A percentile compares a stretch with the other conserved stretches of the same genome.
Evolutionary conservation across 169 alveolate species (phyloP).

Genomic region (Plasmodium vivax): DNA sequence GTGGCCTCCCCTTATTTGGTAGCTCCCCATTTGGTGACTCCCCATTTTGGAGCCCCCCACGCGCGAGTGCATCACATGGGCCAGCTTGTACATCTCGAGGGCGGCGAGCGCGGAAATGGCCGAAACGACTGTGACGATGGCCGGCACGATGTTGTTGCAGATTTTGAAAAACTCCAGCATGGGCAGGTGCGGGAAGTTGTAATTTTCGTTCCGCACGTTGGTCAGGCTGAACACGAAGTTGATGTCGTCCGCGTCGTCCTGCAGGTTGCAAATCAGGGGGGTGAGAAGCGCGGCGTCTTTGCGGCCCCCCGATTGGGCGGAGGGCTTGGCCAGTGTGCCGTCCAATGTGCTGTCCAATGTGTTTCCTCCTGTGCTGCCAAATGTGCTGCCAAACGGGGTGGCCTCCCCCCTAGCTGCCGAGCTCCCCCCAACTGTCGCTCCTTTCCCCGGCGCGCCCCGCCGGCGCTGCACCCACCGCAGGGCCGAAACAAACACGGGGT

Average conservation of each 20-base stretch:
- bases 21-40: neutral
- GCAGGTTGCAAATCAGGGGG: slow-evolving; percentile 34
- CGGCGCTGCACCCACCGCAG: slow-evolving; percentile 26
- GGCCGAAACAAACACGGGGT: slow-evolving; percentile 28
- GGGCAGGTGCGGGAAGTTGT: slow-evolving; percentile 11
- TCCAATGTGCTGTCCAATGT: too few relatives aligned
- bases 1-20: neutral
- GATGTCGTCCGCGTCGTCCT: slow-evolving; percentile 26
- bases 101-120: slow-evolving; percentile 36
- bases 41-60: neutral
- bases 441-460: neutral
- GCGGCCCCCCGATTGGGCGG: neutral
- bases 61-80: neutral
- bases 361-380: too few relatives aligned
- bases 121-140: slow-evolving; percentile 52
- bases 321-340: too few relatives aligned
- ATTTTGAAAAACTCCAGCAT: slow-evolving; percentile 43
- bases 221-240: slow-evolving; percentile 54
- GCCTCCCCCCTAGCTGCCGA: too few relatives aligned
- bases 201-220: slow-evolving; percentile 33
- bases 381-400: too few relatives aligned
- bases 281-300: neutral
- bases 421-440: neutral
- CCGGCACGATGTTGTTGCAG: slow-evolving; percentile 48
- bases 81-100: slow-evolving; percentile 51